A percentile compares a stretch with the other conserved stretches of the same genome.
Conservation (phyloP, 2,329 filamentous ascomycete genomes). For the Gremmenia infestans region DNA sequence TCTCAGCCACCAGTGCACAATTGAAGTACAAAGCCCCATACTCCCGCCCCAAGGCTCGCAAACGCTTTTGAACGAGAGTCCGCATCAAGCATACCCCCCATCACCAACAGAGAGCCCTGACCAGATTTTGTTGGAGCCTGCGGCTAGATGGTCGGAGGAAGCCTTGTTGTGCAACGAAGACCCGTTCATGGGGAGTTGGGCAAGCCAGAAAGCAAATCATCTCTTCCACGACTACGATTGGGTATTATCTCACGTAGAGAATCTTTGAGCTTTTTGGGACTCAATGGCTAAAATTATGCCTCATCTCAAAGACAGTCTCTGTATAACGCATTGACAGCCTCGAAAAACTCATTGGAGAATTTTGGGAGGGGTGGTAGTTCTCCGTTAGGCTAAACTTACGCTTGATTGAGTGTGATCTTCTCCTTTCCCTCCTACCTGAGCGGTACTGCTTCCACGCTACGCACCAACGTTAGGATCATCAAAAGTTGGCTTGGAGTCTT, state of each 20-base stretch:
- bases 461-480: too few relatives aligned
- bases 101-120: neutral
- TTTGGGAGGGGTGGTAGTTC: too few relatives aligned
- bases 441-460: too few relatives aligned
- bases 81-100: neutral
- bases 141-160: neutral
- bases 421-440: too few relatives aligned
- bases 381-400: too few relatives aligned
- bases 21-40: neutral
- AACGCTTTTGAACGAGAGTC: neutral
- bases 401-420: too few relatives aligned
- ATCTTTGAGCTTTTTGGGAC: conserved; percentile 1
- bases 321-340: too few relatives aligned
- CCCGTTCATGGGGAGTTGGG: conserved; percentile 18
- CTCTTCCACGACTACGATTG: conserved; percentile 16
- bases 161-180: conserved; percentile 7
- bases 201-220: conserved; percentile 11
- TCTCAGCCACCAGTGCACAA: neutral
- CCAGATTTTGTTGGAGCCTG: neutral
- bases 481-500: too few relatives aligned
- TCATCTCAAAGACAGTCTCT: neutral
- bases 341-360: too few relatives aligned
- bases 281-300: neutral
- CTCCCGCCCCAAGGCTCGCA: neutral
- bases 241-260: conserved; percentile 16